Conservation (phyloP, 805 yeast species). For the Clavispora asparagi region DNA sequence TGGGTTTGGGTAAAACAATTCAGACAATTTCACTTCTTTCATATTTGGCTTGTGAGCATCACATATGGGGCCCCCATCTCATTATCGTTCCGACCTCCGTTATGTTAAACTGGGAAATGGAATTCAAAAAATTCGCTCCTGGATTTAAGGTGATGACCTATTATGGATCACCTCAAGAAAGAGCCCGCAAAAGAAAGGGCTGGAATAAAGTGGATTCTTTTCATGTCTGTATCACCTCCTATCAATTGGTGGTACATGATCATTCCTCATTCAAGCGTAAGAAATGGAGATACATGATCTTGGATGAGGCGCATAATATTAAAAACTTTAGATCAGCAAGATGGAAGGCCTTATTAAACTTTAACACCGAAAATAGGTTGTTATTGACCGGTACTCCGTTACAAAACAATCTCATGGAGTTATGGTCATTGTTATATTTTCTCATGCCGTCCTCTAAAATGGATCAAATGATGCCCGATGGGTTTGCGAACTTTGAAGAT, state of each 20-base stretch:
- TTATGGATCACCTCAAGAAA: constrained; percentile 94
- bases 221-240: constrained; percentile 95
- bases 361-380: constrained; percentile 84
- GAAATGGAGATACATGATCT: constrained; percentile 92
- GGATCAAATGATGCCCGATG: constrained; percentile 77
- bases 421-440: constrained; percentile 93
- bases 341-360: constrained; percentile 93
- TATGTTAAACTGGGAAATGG: constrained; percentile 99
- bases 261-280: constrained; percentile 90
- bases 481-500: constrained; percentile 92
- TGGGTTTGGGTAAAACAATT: constrained; percentile 97
- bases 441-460: constrained; percentile 88
- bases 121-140: constrained; percentile 95
- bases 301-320: constrained; percentile 98
- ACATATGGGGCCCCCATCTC: constrained; percentile 96
- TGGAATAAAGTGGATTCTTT: constrained; percentile 97
- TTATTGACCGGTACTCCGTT: constrained; percentile 95
- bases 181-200: constrained; percentile 92
- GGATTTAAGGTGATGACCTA: constrained; percentile 94
- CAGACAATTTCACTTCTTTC: constrained; percentile 87
- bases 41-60: constrained; percentile 88
- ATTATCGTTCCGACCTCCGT: constrained; percentile 98
- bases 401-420: constrained; percentile 89
- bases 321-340: constrained; percentile 94
- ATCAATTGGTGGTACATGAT: constrained; percentile 96